phyloP scores from a whole-genome alignment of 106 monocot genomes.

The Dendrobium catenatum region DNA sequence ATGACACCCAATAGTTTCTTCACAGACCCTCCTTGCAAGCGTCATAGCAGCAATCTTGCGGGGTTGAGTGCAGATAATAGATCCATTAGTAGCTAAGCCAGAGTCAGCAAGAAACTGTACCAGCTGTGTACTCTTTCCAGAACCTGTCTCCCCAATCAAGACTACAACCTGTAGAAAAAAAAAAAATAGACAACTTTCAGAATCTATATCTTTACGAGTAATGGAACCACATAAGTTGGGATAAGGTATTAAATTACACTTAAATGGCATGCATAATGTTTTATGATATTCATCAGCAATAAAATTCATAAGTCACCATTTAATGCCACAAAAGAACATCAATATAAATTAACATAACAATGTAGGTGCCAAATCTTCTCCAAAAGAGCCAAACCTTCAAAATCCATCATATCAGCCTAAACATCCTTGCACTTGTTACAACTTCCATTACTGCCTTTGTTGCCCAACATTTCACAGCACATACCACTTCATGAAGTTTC shows the following conservation, averaged over 20 bases:
- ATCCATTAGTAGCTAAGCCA: constrained; percentile 44
- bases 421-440: neutral
- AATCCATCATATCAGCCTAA: neutral
- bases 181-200: neutral
- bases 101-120: constrained; percentile 89
- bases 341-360: too few species aligned
- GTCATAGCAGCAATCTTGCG: constrained; percentile 85
- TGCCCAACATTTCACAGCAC: neutral
- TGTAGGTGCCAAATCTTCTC: neutral
- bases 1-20: constrained; percentile 80
- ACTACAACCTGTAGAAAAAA: constrained; percentile 45
- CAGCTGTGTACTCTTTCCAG: constrained; percentile 95
- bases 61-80: constrained; percentile 90
- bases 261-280: too few species aligned
- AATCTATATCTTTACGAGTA: neutral
- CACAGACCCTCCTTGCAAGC: constrained; percentile 64
- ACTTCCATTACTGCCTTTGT: neutral
- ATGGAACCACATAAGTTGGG: neutral
- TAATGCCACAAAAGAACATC: too few species aligned
- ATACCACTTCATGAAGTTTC: neutral
- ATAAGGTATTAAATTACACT: too few species aligned
- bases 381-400: neutral
- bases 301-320: too few species aligned
- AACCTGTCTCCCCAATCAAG: constrained; percentile 91
- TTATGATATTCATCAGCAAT: too few species aligned